These are phyloP conservation scores for Hericium rajendrae DNA, from an alignment of 768 basidiomycete species.

Conservation along the genomic window DNA sequence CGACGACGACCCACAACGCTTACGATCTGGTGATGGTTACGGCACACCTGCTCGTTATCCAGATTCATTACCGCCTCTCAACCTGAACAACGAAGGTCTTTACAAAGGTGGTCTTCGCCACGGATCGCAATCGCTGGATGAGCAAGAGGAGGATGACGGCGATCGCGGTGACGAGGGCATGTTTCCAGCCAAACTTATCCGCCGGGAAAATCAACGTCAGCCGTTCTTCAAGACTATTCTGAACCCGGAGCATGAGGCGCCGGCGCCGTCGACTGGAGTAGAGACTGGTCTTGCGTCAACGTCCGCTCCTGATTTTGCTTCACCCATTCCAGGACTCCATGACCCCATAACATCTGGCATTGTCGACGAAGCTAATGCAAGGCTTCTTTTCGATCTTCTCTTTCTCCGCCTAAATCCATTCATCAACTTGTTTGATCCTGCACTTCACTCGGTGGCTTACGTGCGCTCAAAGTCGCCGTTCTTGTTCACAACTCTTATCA, in stretches of 20 bases:
- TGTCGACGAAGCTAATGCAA: slow-evolving; percentile 60
- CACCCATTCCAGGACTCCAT: slow-evolving; percentile 24
- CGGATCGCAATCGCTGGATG: slow-evolving; percentile 18
- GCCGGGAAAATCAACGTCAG: slow-evolving; percentile 58
- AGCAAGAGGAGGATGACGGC: slow-evolving; percentile 64
- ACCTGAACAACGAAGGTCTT: slow-evolving; percentile 20
- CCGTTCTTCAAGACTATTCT: slow-evolving; percentile 81
- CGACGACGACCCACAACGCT: neutral
- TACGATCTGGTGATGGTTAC: slow-evolving; percentile 21
- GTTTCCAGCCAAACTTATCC: slow-evolving; percentile 68
- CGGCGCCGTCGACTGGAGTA: slow-evolving; percentile 24
- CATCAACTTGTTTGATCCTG: slow-evolving; percentile 81
- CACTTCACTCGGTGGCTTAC: slow-evolving; percentile 72
- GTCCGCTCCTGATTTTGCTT: slow-evolving; percentile 3
- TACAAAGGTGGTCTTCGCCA: slow-evolving; percentile 7
- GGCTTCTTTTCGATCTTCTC: slow-evolving; percentile 65
- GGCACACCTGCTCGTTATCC: slow-evolving; percentile 25
- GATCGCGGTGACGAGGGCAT: slow-evolving; percentile 55
- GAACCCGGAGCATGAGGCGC: slow-evolving; percentile 50
- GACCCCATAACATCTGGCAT: slow-evolving; percentile 71
- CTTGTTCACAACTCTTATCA: slow-evolving; percentile 76
- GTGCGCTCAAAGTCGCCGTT: slow-evolving; percentile 75
- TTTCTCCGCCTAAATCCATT: slow-evolving; percentile 83
- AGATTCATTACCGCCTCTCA: slow-evolving; percentile 43
- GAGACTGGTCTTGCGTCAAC: slow-evolving; percentile 25